Evolutionary conservation across 768 basidiomycete species (phyloP).

Genomic region (Termitomyces sp.): DNA sequence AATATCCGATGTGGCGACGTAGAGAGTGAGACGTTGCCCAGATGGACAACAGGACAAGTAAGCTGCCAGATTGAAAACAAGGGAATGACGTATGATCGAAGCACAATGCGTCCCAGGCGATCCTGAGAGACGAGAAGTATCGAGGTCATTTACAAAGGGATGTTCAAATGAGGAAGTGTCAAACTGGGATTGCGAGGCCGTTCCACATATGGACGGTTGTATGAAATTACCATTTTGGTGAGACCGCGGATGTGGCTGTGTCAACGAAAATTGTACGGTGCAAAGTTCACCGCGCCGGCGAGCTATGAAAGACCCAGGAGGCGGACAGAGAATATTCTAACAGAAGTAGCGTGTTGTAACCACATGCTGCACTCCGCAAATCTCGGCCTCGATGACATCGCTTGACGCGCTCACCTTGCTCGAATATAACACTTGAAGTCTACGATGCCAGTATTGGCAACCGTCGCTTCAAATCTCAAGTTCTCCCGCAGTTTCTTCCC

Average conservation of each 20-base stretch:
- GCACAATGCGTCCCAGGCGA: background rate
- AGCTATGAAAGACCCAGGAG: background rate
- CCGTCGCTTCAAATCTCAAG: background rate
- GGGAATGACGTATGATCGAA: slow-evolving; percentile 11
- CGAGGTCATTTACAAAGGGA: slow-evolving; percentile 20
- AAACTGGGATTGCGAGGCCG: slow-evolving; percentile 3
- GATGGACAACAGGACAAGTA: slow-evolving; percentile 19
- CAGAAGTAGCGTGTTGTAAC: background rate
- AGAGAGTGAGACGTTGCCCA: background rate
- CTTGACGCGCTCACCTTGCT: background rate
- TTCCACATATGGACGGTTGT: slow-evolving; percentile 17
- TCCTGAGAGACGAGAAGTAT: background rate
- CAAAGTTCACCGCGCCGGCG: background rate
- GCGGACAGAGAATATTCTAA: background rate
- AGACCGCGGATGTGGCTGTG: slow-evolving; percentile 14
- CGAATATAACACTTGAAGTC: background rate
- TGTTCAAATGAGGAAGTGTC: slow-evolving; percentile 19
- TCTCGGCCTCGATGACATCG: background rate
- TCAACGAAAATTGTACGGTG: background rate
- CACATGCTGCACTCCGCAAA: background rate
- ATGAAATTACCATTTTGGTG: slow-evolving; percentile 18
- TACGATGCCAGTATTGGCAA: background rate
- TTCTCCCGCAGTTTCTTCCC: no score
- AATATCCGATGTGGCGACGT: slow-evolving; percentile 10
- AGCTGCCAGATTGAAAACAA: slow-evolving; percentile 24